Evolutionary conservation across 176 grass and related monocot genomes (phyloP).

Genomic region (Carex parvula): DNA sequence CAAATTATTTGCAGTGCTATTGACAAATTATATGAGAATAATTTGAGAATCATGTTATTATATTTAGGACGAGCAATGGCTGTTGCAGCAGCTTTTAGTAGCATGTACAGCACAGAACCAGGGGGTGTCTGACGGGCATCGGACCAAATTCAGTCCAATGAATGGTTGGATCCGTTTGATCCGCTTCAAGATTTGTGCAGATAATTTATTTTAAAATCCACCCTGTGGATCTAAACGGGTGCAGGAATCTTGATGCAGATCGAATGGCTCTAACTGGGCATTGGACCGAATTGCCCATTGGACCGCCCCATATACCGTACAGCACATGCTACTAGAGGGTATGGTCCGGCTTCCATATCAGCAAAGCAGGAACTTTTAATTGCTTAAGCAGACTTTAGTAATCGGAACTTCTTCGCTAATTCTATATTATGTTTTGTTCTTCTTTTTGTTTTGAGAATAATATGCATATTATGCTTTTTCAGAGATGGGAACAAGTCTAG

Average conservation of each 20-base stretch:
- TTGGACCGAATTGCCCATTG: too few species aligned
- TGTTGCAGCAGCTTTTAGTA: background rate
- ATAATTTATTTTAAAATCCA: too few species aligned
- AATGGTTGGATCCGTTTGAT: too few species aligned
- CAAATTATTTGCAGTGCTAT: background rate
- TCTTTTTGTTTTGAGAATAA: background rate
- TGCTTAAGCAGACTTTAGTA: background rate
- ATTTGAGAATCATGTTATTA: background rate
- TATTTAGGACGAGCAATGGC: background rate
- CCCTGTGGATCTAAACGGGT: too few species aligned
- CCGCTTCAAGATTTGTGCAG: too few species aligned
- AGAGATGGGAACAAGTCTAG: constrained; percentile 11
- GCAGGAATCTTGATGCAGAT: too few species aligned
- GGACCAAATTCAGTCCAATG: too few species aligned
- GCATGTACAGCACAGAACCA: background rate
- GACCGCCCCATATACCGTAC: background rate
- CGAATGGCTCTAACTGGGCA: too few species aligned
- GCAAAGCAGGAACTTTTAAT: background rate
- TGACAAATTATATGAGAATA: background rate
- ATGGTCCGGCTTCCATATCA: constrained; percentile 6
- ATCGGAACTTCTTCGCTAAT: background rate
- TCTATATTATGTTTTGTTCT: background rate
- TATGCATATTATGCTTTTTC: background rate
- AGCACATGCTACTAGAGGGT: background rate
- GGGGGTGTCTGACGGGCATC: too few species aligned